Evolutionary conservation across 768 basidiomycete species (phyloP), one percentile per base, ranked within the genome.

Genomic region (Hericium alpestre): DNA sequence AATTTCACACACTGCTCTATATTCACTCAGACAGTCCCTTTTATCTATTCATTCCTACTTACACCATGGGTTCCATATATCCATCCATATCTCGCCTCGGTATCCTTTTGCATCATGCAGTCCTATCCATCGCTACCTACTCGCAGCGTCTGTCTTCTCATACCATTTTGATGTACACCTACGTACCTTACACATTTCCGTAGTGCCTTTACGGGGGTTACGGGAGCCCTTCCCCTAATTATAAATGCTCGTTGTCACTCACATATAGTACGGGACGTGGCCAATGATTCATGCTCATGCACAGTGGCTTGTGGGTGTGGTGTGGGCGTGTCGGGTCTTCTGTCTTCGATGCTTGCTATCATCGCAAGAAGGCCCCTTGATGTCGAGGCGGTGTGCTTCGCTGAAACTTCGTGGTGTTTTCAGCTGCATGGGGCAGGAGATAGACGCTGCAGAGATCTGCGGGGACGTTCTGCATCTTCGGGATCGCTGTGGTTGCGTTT

Each of bases 31-130:
- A 47, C 37, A 52, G 58, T 55, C 39, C 53, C 39, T 39, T 57
- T 56, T 27, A 40, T 40, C 27, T 63, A 60, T 63, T 58, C 54
- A 56, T 60, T 62, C 54, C 56, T 56, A 56, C 56, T 60, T 62
- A 51, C 56, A 53, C 53, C 56, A 57, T 54, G 55, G 57, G 48
- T 58, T 58, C 51, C 56, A 59, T 54, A 58, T 55, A 53, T 37
- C 58, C 56, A 54, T 55, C 54, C 51, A 50, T 59, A 50, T 58
- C 52, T 39, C 32, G 32, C 32, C 32, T 32, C 32, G 8, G 32
- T 32, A 32, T 32, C 37, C 46, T 57, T 51, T 51, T 50, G 59
- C 56, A 58, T 53, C 37, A 56, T 59, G 54, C 54, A 53, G 51
- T 37, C 59, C 57, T 57, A 58, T 47, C 32, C 43, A 23, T 32